A percentile compares a stretch with the other conserved stretches of the same genome.
phyloP scores from a whole-genome alignment of 495 filamentous ascomycete genomes.

The Penicillium pulvis region DNA sequence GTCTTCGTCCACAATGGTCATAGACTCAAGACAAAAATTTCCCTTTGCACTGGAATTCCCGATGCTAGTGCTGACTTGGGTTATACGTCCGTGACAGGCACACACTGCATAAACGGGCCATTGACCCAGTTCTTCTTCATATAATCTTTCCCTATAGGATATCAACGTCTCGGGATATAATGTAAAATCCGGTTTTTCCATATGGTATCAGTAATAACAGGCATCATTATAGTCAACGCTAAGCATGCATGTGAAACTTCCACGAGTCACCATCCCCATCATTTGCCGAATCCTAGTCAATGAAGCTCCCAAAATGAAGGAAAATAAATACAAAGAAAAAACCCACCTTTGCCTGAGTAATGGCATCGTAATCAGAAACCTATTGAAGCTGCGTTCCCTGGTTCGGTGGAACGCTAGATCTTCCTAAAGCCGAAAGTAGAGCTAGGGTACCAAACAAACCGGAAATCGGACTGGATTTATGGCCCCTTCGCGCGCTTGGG shows the following conservation, averaged over 20 bases:
- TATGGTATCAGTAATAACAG: no score
- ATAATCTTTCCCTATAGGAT: neutral
- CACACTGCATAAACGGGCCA: slow-evolving; percentile 8
- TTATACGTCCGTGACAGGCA: slow-evolving; percentile 9
- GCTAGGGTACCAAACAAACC: slow-evolving; percentile 4
- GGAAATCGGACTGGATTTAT: neutral
- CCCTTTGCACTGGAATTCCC: neutral
- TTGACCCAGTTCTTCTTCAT: slow-evolving; percentile 5
- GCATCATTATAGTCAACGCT: no score
- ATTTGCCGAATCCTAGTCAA: neutral
- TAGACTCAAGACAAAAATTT: no score
- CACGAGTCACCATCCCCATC: neutral
- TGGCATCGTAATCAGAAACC: slow-evolving; percentile 12
- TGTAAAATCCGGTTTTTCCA: neutral
- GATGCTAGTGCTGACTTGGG: slow-evolving; percentile 26
- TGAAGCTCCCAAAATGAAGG: neutral
- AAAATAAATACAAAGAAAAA: neutral
- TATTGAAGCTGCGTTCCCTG: slow-evolving; percentile 9
- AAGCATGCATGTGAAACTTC: no score
- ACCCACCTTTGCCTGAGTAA: neutral
- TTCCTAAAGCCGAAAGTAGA: slow-evolving; percentile 1
- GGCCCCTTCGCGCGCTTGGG: neutral
- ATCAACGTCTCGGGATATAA: neutral
- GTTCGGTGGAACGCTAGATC: slow-evolving; percentile 13
- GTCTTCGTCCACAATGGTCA: no score